Evolutionary conservation across 2,329 filamentous ascomycete genomes (phyloP).

Genomic region (Fusarium equiseti): DNA sequence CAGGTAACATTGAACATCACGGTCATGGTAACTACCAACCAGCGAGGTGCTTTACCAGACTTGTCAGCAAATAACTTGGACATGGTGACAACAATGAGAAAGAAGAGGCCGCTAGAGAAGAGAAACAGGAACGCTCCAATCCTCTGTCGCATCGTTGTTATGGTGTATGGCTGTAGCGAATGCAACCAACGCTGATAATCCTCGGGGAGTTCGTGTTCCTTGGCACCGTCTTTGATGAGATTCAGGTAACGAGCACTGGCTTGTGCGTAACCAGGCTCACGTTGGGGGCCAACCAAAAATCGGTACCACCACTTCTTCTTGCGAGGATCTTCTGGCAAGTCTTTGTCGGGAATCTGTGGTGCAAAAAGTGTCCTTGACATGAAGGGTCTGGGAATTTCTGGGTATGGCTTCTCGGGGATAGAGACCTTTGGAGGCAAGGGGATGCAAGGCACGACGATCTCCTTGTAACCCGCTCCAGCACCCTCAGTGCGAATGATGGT

Average conservation of each 20-base stretch:
- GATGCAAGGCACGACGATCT: conserved; percentile 84
- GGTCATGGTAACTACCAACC: conserved; percentile 68
- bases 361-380: conserved; percentile 88
- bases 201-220: conserved; percentile 81
- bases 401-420: conserved; percentile 72
- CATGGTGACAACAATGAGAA: conserved; percentile 64
- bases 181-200: conserved; percentile 82
- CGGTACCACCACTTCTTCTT: conserved; percentile 60
- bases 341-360: conserved; percentile 61
- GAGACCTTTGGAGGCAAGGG: conserved; percentile 69
- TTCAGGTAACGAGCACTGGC: conserved; percentile 86
- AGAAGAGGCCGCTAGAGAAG: conserved; percentile 65
- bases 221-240: conserved; percentile 81
- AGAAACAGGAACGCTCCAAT: conserved; percentile 75
- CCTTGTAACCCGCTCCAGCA: conserved; percentile 84
- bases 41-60: conserved; percentile 74
- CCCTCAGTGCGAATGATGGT: conserved; percentile 93
- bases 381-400: conserved; percentile 71
- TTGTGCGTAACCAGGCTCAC: conserved; percentile 80
- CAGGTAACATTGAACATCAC: conserved; percentile 64
- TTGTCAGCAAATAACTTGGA: conserved; percentile 69
- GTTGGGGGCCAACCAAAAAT: conserved; percentile 60
- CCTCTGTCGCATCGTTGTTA: conserved; percentile 74
- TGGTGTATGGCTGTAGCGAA: conserved; percentile 75
- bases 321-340: conserved; percentile 49